Evolutionary conservation across 2,329 filamentous ascomycete genomes (phyloP).

Genomic region (Ploettnerulaceae sp.): DNA sequence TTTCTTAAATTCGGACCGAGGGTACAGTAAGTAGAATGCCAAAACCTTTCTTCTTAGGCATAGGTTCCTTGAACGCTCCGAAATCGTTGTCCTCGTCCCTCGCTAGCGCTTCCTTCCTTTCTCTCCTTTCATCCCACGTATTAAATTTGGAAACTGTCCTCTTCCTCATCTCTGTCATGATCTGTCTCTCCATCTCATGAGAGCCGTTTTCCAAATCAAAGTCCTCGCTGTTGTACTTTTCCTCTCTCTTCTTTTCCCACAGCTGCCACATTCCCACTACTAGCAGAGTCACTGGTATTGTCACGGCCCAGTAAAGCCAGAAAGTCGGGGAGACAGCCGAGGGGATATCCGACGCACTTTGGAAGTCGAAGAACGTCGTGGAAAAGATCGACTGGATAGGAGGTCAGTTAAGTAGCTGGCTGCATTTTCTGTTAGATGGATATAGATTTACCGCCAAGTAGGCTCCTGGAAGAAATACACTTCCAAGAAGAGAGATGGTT

Average conservation of each 20-base stretch:
- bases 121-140: slow-evolving; percentile 26
- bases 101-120: too few relatives aligned
- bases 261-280: slow-evolving; percentile 51
- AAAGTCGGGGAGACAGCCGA: slow-evolving; percentile 44
- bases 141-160: slow-evolving; percentile 27
- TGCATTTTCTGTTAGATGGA: too few relatives aligned
- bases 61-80: too few relatives aligned
- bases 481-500: slow-evolving; percentile 57
- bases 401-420: too few relatives aligned
- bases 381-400: slow-evolving; percentile 58
- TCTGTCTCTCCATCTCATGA: slow-evolving; percentile 28
- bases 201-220: slow-evolving; percentile 25
- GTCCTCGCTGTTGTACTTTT: slow-evolving; percentile 25
- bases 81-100: too few relatives aligned
- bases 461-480: slow-evolving; percentile 58
- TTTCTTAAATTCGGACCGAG: too few relatives aligned
- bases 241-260: slow-evolving; percentile 31
- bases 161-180: slow-evolving; percentile 28
- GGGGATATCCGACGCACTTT: slow-evolving; percentile 16
- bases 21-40: too few relatives aligned
- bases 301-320: slow-evolving; percentile 61
- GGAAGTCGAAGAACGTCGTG: slow-evolving; percentile 64
- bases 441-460: too few relatives aligned
- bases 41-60: too few relatives aligned
- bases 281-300: slow-evolving; percentile 50